Percentiles rank a stretch among this genome's conserved stretches.
Conservation (phyloP, 2,329 filamentous ascomycete genomes). For the Fusarium sp. region DNA sequence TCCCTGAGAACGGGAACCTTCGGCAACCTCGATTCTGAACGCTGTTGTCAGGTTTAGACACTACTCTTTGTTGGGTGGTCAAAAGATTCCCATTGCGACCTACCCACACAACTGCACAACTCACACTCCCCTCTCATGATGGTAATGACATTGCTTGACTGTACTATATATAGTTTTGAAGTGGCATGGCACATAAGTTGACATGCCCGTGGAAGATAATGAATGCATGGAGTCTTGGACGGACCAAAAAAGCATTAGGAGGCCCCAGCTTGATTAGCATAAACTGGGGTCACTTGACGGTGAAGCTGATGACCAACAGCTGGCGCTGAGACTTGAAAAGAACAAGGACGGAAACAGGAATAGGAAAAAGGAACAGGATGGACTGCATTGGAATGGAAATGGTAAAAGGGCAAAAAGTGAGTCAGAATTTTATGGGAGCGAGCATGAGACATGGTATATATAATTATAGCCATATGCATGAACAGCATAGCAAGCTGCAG, state of each 20-base stretch:
- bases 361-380: not conserved
- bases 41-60: slow-evolving; percentile 2
- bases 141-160: slow-evolving; percentile 16
- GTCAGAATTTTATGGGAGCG: slow-evolving; percentile 20
- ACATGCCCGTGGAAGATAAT: slow-evolving; percentile 43
- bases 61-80: slow-evolving; percentile 8
- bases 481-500: slow-evolving; percentile 25
- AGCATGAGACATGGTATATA: slow-evolving; percentile 34
- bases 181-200: slow-evolving; percentile 32
- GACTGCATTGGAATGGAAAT: slow-evolving; percentile 8
- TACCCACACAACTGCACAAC: slow-evolving; percentile 6
- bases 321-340: not conserved
- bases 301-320: slow-evolving; percentile 23
- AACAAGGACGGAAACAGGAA: not conserved
- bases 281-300: slow-evolving; percentile 31
- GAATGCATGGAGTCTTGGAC: slow-evolving; percentile 40
- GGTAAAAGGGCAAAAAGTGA: slow-evolving; percentile 34
- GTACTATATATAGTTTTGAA: slow-evolving; percentile 24
- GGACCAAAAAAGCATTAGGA: slow-evolving; percentile 37
- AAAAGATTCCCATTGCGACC: not conserved
- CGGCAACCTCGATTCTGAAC: slow-evolving; percentile 8
- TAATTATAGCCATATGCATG: slow-evolving; percentile 18
- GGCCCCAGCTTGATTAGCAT: slow-evolving; percentile 29
- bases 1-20: slow-evolving; percentile 33
- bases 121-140: slow-evolving; percentile 23